Conservation (phyloP, 2,329 filamentous ascomycete genomes). For the Talaromyces funiculosus region DNA sequence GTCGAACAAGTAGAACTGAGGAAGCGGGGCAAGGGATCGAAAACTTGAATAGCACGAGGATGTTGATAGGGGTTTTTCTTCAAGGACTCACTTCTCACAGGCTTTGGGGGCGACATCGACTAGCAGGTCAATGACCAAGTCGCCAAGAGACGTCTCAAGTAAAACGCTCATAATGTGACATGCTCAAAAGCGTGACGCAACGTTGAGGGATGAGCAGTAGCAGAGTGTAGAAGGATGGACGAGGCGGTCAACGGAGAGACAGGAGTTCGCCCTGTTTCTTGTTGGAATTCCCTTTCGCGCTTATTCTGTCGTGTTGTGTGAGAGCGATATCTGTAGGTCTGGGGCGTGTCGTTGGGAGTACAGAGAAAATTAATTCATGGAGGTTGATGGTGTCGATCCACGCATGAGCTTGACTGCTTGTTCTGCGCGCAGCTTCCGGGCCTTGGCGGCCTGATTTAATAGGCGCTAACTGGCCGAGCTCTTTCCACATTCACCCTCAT, state of each 20-base stretch:
- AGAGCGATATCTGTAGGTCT: constrained; percentile 1
- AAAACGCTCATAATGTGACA: constrained; percentile 71
- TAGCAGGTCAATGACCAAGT: constrained; percentile 90
- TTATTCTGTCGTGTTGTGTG: not conserved
- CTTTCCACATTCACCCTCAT: not conserved
- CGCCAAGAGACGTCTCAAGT: constrained; percentile 84
- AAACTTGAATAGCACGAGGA: not conserved
- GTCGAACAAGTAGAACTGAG: constrained; percentile 19
- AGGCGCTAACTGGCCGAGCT: not conserved
- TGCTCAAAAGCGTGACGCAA: constrained; percentile 4
- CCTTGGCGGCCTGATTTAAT: constrained; percentile 7
- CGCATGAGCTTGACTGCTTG: not conserved
- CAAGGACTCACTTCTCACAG: constrained; percentile 75
- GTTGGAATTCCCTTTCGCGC: not conserved
- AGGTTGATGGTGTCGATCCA: not conserved
- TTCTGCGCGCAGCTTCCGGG: constrained; percentile 6
- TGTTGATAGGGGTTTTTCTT: not conserved
- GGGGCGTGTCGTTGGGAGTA: not conserved
- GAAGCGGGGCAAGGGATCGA: constrained; percentile 2
- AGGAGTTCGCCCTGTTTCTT: not conserved
- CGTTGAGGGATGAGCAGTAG: not conserved
- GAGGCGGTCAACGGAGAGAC: not conserved
- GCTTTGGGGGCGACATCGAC: constrained; percentile 83
- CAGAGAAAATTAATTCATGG: not conserved
- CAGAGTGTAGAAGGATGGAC: not conserved